Base-by-base conservation (phyloP, 805 yeast genomes). In the Yarrowia sp. region DNA sequence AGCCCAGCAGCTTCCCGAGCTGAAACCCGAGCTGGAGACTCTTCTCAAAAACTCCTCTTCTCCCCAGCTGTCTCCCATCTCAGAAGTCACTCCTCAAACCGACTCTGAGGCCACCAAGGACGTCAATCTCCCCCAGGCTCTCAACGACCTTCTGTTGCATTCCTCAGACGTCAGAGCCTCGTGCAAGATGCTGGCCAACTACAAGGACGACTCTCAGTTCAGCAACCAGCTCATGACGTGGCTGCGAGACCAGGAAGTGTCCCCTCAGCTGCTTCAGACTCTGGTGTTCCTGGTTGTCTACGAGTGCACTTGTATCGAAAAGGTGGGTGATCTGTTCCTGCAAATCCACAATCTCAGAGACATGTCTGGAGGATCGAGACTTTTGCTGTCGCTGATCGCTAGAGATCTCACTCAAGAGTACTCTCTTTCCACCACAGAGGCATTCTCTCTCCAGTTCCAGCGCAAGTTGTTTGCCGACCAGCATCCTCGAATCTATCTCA, bases 241-340 rank as follows among this genome's bases (percentile, higher is more conserved):
- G 81, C 67, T 74, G 71, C 39, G 75, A 58, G 71, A 73, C 73
- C 68, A 77, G 71, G 71, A 76, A 69, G 72, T 74, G 74, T 24
- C 75, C 61, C 69, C 69, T 60, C 63, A 69, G 8, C 70, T 80
- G 66, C 70, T 77, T 53, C 80, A 76, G 46, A 74, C 83, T 13
- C 70, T 82, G 8, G 68, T 78, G n/a, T 78, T 76, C 36, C 68
- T 83, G 50, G 71, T 83, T 0, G 68, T 78, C 13, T 77, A 80
- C 65, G 81, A 78, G 19, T 75, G 83, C 47, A 70, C 81, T 2
- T 70, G 74, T 2, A 56, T 84, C 4, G 73, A 77, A 15, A 70
- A 76, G 1, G 71, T 82, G 1, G 74, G 79, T 7, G 79, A 78
- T 15, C 71, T 81, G 6, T 74, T 77, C 50, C 53, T 74, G 71